Base-by-base conservation (phyloP, 2,329 filamentous ascomycete species). In the Penicillium concentricum region DNA sequence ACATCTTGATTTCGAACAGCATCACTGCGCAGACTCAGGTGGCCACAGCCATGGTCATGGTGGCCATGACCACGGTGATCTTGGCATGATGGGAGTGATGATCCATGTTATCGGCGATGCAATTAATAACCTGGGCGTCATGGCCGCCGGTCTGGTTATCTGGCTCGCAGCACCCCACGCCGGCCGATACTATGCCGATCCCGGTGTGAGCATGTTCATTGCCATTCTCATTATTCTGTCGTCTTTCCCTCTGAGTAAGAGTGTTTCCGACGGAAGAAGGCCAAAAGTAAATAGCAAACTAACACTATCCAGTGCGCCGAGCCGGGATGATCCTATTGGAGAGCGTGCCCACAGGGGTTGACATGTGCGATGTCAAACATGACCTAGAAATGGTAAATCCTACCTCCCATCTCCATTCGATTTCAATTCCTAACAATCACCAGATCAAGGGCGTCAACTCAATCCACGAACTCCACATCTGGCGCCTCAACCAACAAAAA, bases 111-210 rank as follows among this genome's bases (percentile, higher is more conserved):
- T 89, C 3, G 86, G 88, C 32, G 89, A 92, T 66, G 87, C 87
- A 5, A 79, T 88, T 60, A 92, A 91, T 74, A 92, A 92, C 64
- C 71, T 91, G 12, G 88, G 88, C 10, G 88, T 92, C 57, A 90
- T 91, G 47, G 76, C 87, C 35, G 83, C 88, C 0, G 87, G 87
- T 0, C 66, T 87, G 2, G 78, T 90, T 32, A 88, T 92, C 69
- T 91, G 87, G 88, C 77, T 86, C 55, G 78, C 82, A 0, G 69
- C 80, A 30, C 84, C 82, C 30, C 76, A 82, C 1, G 26, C 54
- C 5, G 78, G 72, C 4, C 79, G 87, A 34, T 90, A 82, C 75
- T 92, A 91, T 63, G 87, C 86, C 5, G 89, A 92, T 67, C 89
- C 89, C 0, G 86, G 80, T 4, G 82, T 87, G 34, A 84, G 87